Conservation (phyloP, 1,284 basidiomycete genomes). For the Stygiomarasmius scandens region DNA sequence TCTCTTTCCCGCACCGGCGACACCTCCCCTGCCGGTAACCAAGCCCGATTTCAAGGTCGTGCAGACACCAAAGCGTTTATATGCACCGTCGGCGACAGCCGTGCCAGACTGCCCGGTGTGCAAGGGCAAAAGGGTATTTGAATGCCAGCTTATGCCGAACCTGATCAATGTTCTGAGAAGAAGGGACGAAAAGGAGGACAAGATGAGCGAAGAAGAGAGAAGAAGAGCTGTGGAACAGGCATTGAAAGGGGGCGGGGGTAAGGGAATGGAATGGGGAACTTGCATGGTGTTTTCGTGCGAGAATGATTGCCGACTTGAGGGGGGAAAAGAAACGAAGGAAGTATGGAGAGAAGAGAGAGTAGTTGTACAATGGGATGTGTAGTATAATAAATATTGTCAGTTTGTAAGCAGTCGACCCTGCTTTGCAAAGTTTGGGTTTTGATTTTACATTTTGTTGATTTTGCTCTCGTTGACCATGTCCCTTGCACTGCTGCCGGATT, state of each 20-base stretch:
- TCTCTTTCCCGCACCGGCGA: conserved; percentile 63
- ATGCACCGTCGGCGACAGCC: conserved; percentile 50
- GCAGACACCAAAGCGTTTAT: conserved; percentile 49
- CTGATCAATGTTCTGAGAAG: conserved; percentile 70
- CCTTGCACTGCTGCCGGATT: conserved; percentile 18
- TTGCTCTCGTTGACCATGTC: conserved; percentile 11
- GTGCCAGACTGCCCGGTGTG: conserved; percentile 59
- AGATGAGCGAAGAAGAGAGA: conserved; percentile 60
- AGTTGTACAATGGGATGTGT: conserved; percentile 61
- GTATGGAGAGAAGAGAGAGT: conserved; percentile 77
- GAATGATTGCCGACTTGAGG: conserved; percentile 64
- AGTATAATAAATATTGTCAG: not conserved
- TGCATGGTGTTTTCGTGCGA: conserved; percentile 79
- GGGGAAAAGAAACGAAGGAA: conserved; percentile 43
- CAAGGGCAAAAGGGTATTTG: conserved; percentile 65
- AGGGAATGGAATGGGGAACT: conserved; percentile 84
- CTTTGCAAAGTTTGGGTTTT: not conserved
- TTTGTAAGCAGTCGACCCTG: not conserved
- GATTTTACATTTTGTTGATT: not conserved
- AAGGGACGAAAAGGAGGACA: conserved; percentile 26
- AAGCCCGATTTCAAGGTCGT: conserved; percentile 61
- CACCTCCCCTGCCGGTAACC: conserved; percentile 51
- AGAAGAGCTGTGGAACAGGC: conserved; percentile 54
- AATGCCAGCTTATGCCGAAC: conserved; percentile 88
- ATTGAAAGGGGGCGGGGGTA: conserved; percentile 45